A percentile compares a stretch with the other conserved stretches of the same genome.
Evolutionary conservation across 176 grass and related monocot genomes (phyloP).

Genomic region (Olyra latifolia): DNA sequence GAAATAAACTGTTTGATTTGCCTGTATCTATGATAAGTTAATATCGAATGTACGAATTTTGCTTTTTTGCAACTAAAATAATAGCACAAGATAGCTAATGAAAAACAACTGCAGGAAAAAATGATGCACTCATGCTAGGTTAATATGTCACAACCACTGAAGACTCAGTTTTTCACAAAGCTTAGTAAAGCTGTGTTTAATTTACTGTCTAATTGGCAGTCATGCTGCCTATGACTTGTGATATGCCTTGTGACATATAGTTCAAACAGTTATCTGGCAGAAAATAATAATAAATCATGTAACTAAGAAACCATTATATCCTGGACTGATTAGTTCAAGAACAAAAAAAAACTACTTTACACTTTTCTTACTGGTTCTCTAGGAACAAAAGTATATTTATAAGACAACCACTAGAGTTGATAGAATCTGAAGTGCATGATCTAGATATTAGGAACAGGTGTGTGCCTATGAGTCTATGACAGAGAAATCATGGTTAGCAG

Average conservation of each 20-base stretch:
- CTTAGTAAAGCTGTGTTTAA: background rate
- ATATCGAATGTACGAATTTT: background rate
- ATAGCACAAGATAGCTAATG: background rate
- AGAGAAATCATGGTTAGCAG: background rate
- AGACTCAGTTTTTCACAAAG: background rate
- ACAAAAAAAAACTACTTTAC: background rate
- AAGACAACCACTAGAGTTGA: background rate
- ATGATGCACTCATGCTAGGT: background rate
- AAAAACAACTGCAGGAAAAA: background rate
- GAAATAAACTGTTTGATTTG: slow-evolving; percentile 32
- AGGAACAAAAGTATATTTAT: background rate
- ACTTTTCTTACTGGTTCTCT: background rate
- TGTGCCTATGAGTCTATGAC: background rate
- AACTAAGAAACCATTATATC: background rate
- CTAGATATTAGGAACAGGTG: background rate
- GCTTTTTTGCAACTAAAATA: slow-evolving; percentile 8
- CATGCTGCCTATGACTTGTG: background rate
- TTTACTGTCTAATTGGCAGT: background rate
- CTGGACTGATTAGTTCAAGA: slow-evolving; percentile 4
- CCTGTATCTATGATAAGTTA: slow-evolving; percentile 8
- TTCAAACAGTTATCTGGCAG: background rate
- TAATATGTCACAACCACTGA: background rate
- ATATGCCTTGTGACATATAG: slow-evolving; percentile 9
- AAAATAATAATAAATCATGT: slow-evolving; percentile 5
- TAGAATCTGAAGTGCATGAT: background rate